Evolutionary conservation across 352 stramenopile species (phyloP).

Genomic region (Globisporangium carolinianum): DNA sequence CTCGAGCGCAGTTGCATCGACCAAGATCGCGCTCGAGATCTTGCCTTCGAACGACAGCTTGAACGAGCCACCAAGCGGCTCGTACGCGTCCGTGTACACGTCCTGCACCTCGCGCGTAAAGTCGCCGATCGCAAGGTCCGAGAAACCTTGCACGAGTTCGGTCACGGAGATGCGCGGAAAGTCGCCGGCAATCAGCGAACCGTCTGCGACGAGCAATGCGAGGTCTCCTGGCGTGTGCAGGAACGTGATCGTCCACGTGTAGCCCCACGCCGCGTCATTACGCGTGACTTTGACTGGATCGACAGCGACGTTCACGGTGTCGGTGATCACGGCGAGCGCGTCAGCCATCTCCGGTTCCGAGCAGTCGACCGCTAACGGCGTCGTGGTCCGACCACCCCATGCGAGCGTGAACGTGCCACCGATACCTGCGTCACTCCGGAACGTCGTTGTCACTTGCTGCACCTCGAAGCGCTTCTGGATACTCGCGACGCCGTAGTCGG

Average conservation of each 20-base stretch:
- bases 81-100: constrained; percentile 60
- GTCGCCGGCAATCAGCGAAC: constrained; percentile 78
- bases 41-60: constrained; percentile 88
- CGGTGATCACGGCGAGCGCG: constrained; percentile 74
- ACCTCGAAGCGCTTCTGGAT: constrained; percentile 89
- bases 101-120: constrained; percentile 95
- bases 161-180: constrained; percentile 77
- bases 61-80: constrained; percentile 74
- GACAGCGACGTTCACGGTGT: constrained; percentile 58
- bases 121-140: constrained; percentile 86
- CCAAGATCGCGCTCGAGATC: constrained; percentile 58
- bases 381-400: constrained; percentile 81
- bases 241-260: constrained; percentile 91
- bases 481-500: constrained; percentile 76
- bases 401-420: constrained; percentile 90
- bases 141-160: constrained; percentile 71
- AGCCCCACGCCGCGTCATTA: constrained; percentile 69
- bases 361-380: constrained; percentile 65
- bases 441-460: constrained; percentile 78
- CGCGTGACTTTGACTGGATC: constrained; percentile 76
- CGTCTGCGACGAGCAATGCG: constrained; percentile 78
- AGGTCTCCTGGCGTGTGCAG: constrained; percentile 83
- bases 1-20: constrained; percentile 69
- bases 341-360: constrained; percentile 55
- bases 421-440: constrained; percentile 48